Conservation (phyloP, 1,139 yeast species). For the Protomyces lactucae-debilis region DNA sequence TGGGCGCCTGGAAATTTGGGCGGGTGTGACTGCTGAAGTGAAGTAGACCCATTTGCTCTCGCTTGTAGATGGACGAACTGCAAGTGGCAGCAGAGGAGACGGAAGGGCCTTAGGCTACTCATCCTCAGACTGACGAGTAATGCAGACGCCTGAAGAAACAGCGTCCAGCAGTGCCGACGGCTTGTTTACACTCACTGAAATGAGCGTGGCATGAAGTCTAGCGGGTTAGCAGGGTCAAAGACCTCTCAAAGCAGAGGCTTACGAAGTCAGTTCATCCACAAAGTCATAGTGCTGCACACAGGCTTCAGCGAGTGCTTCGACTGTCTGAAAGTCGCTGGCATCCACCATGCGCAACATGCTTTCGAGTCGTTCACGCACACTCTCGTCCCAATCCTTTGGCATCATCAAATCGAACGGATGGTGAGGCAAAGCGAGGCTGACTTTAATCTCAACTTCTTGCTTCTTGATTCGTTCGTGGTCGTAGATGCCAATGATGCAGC, state of each 20-base stretch:
- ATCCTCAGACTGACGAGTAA: neutral
- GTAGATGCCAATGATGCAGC: constrained; percentile 20
- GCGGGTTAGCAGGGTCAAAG: too few species aligned
- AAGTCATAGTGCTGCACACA: neutral
- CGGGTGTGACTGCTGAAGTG: neutral
- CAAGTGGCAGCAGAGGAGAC: too few species aligned
- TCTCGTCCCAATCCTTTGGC: neutral
- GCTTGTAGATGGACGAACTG: too few species aligned
- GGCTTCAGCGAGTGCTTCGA: constrained; percentile 12
- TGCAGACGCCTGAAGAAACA: neutral
- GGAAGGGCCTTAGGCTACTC: too few species aligned
- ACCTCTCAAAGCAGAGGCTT: too few species aligned
- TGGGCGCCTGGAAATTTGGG: neutral
- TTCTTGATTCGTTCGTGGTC: constrained; percentile 9
- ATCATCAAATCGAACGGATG: neutral
- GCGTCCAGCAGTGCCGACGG: neutral
- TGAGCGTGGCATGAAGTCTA: neutral
- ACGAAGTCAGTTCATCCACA: too few species aligned
- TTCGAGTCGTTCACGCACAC: neutral
- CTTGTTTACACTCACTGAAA: neutral
- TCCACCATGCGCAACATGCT: constrained; percentile 1
- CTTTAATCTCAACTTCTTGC: constrained; percentile 14
- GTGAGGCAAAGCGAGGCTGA: neutral
- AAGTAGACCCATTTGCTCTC: too few species aligned
- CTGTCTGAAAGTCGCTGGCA: constrained; percentile 2